Percentiles rank a stretch among this genome's conserved stretches.
phyloP scores from a whole-genome alignment of 345 rosid species.

The Pistacia atlantica region DNA sequence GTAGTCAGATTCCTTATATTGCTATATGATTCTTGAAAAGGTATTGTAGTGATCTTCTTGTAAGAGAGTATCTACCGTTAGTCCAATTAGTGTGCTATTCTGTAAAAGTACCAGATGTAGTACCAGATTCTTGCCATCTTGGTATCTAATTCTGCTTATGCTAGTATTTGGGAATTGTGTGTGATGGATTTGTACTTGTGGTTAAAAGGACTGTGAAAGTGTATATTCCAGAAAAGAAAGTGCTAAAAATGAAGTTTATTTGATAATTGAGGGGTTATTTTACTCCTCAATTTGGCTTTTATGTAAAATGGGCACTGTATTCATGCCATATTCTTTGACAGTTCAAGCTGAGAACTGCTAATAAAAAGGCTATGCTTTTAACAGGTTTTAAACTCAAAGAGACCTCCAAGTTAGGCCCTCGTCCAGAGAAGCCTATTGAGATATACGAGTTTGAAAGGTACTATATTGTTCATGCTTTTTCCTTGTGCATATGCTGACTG shows the following conservation, averaged over 20 bases:
- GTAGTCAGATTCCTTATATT: constrained; percentile 14
- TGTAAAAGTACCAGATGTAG: too few species aligned
- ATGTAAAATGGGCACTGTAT: background rate
- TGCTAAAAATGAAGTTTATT: constrained; percentile 6
- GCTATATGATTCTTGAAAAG: background rate
- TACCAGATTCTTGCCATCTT: too few species aligned
- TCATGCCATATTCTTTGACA: background rate
- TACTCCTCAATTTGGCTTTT: background rate
- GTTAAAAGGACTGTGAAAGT: constrained; percentile 7
- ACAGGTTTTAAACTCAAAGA: constrained; percentile 80
- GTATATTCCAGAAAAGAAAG: background rate
- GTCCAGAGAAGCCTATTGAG: constrained; percentile 91
- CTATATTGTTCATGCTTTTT: background rate
- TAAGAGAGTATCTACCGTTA: too few species aligned
- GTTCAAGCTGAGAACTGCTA: background rate
- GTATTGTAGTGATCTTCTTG: background rate
- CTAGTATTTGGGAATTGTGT: background rate
- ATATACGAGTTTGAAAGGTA: constrained; percentile 96
- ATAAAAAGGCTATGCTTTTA: background rate
- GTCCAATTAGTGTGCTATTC: too few species aligned
- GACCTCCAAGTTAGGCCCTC: constrained; percentile 76
- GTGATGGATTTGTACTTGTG: too few species aligned
- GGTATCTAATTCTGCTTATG: background rate
- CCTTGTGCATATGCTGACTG: background rate
- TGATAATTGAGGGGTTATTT: constrained; percentile 8